Percentiles rank a stretch among this genome's conserved stretches.
phyloP scores from a whole-genome alignment of 2,329 filamentous ascomycete genomes.

The Penicillium brevicompactum region DNA sequence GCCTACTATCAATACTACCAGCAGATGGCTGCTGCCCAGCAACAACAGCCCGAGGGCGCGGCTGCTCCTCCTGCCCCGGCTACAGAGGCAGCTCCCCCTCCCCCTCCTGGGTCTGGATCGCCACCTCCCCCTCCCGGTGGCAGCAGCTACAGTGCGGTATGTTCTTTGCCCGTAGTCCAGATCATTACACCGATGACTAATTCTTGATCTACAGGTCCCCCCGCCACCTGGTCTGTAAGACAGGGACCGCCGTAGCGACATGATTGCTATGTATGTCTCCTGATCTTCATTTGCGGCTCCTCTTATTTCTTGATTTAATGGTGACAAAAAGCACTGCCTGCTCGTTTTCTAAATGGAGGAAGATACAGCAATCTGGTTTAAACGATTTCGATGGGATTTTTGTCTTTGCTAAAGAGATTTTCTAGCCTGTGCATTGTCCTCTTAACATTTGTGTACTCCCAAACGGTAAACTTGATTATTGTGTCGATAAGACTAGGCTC shows the following conservation, averaged over 20 bases:
- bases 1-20: constrained; percentile 70
- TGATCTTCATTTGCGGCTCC: not conserved
- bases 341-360: constrained; percentile 11
- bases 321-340: constrained; percentile 10
- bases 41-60: constrained; percentile 46
- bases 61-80: constrained; percentile 61
- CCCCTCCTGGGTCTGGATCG: constrained; percentile 62
- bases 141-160: constrained; percentile 64
- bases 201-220: constrained; percentile 44
- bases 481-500: constrained; percentile 8
- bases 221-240: constrained; percentile 53
- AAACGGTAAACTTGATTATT: constrained; percentile 3
- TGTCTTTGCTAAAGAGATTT: constrained; percentile 16
- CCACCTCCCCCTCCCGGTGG: constrained; percentile 54
- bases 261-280: not conserved
- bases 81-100: constrained; percentile 58
- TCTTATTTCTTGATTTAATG: not conserved
- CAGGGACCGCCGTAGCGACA: not conserved
- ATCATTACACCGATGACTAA: not conserved
- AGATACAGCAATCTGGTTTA: constrained; percentile 16
- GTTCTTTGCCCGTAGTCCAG: constrained; percentile 26
- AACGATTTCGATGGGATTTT: constrained; percentile 9
- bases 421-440: constrained; percentile 5
- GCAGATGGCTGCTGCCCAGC: constrained; percentile 56
- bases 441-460: constrained; percentile 1